Conservation (phyloP, 352 stramenopile species). For the Globisporangium middletonii region DNA sequence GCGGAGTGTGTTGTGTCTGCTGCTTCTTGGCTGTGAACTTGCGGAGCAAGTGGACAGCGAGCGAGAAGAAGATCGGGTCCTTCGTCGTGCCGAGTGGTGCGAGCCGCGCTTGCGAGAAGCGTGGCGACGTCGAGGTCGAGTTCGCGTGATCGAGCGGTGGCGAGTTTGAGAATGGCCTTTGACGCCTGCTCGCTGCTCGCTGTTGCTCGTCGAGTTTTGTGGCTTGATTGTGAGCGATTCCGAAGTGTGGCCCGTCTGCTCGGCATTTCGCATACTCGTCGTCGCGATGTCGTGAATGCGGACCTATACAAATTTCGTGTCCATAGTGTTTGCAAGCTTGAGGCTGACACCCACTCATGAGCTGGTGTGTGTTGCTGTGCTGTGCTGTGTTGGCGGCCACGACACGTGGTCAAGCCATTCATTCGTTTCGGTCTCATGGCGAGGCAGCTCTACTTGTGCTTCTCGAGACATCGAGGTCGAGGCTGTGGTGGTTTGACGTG, state of each 20-base stretch:
- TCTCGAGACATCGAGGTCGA: too few relatives aligned
- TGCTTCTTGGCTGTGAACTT: conserved; percentile 7
- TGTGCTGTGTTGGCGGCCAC: too few relatives aligned
- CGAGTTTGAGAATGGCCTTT: conserved; percentile 1
- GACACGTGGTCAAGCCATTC: too few relatives aligned
- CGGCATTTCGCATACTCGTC: too few relatives aligned
- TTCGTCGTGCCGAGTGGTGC: conserved; percentile 1
- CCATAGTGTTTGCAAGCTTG: too few relatives aligned
- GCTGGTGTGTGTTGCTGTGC: too few relatives aligned
- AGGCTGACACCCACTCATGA: too few relatives aligned
- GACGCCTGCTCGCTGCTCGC: background rate
- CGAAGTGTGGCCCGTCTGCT: background rate
- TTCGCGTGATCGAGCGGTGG: background rate
- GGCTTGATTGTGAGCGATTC: background rate
- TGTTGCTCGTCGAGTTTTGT: background rate
- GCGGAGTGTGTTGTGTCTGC: conserved; percentile 5
- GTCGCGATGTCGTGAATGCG: too few relatives aligned
- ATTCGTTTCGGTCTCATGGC: too few relatives aligned
- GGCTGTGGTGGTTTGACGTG: too few relatives aligned
- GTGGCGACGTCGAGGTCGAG: background rate
- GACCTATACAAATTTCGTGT: too few relatives aligned
- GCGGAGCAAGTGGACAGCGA: conserved; percentile 13
- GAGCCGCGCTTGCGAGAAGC: background rate
- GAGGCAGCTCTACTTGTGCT: too few relatives aligned
- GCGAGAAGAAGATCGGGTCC: conserved; percentile 11